A percentile compares a stretch with the other conserved stretches of the same genome.
phyloP scores from a whole-genome alignment of 2,329 filamentous ascomycete species.

The Zarea fungicola region DNA sequence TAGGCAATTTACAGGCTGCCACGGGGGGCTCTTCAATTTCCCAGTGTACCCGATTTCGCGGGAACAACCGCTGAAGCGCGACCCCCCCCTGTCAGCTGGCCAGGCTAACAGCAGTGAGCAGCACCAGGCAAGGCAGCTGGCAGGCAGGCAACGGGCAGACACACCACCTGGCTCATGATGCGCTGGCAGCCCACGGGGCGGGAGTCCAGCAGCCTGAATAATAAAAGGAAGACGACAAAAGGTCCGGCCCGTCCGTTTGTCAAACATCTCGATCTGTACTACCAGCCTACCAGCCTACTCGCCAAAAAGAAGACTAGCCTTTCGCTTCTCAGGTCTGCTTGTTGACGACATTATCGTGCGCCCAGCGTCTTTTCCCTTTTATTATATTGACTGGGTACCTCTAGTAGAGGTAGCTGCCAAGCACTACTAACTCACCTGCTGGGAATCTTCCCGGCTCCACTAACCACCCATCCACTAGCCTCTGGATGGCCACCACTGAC shows the following conservation, averaged over 20 bases:
- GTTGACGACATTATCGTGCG: neutral
- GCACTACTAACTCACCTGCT: too few species aligned
- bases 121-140: neutral
- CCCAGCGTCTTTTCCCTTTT: neutral
- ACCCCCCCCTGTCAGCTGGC: constrained; percentile 4
- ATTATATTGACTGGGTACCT: too few species aligned
- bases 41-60: too few species aligned
- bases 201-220: too few species aligned
- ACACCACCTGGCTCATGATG: constrained; percentile 9
- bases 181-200: constrained; percentile 13
- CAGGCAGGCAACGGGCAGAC: constrained; percentile 5
- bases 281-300: neutral
- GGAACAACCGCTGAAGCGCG: constrained; percentile 11
- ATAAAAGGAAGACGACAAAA: constrained; percentile 5
- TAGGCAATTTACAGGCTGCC: too few species aligned
- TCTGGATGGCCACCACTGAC: too few species aligned
- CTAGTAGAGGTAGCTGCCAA: too few species aligned
- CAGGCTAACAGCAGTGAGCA: neutral
- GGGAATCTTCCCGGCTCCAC: too few species aligned
- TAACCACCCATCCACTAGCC: too few species aligned
- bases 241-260: neutral
- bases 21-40: neutral
- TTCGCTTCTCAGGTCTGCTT: neutral
- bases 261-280: neutral
- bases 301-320: too few species aligned